phyloP scores from a whole-genome alignment of 148 eudicot species.

The Fagopyrum esculentum region DNA sequence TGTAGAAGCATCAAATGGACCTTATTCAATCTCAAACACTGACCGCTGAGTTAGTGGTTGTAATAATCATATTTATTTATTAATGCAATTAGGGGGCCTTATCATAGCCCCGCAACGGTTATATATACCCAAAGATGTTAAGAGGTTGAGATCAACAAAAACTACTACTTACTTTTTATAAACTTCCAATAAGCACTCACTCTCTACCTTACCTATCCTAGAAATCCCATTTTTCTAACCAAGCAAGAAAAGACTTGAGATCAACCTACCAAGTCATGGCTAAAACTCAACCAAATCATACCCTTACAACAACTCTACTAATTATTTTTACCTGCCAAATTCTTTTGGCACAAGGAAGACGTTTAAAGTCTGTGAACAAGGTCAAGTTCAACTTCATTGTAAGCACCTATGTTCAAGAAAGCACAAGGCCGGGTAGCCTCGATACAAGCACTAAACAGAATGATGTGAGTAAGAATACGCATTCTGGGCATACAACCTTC shows the following conservation, averaged over 20 bases:
- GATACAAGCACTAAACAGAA: too few relatives aligned
- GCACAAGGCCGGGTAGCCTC: not conserved
- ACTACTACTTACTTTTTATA: not conserved
- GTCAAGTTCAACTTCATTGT: not conserved
- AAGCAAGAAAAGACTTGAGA: not conserved
- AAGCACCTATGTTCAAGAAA: not conserved
- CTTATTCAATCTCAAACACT: conserved; percentile 4
- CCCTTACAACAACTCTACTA: not conserved
- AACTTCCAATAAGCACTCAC: not conserved
- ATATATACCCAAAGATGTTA: not conserved
- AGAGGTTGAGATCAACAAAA: not conserved
- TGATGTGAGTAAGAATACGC: not conserved
- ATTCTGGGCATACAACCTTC: not conserved
- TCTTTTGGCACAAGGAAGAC: conserved; percentile 6
- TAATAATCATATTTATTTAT: not conserved
- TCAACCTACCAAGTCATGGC: not conserved
- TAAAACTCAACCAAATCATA: not conserved
- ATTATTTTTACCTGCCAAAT: not conserved
- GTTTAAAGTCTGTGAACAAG: not conserved
- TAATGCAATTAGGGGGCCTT: not conserved
- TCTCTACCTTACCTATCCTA: not conserved
- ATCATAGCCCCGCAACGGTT: not conserved
- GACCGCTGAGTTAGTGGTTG: not conserved
- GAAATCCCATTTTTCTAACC: too few relatives aligned
- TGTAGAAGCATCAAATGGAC: not conserved